These are phyloP conservation scores for Toxicodendron radicans DNA, from an alignment of 345 rosid species.

Conservation along the genomic window DNA sequence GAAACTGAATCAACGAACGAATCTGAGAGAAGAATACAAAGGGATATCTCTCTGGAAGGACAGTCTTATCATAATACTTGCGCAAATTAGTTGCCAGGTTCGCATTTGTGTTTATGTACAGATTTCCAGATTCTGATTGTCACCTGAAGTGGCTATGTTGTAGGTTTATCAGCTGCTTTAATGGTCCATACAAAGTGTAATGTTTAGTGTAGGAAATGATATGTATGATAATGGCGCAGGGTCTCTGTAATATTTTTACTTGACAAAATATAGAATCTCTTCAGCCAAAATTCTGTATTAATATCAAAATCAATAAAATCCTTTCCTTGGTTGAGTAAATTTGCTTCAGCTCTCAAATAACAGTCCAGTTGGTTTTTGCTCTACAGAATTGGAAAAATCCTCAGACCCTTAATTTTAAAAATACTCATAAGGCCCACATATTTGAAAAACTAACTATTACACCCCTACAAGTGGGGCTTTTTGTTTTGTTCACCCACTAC, in stretches of 20 bases:
- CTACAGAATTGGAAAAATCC: neutral
- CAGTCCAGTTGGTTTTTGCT: neutral
- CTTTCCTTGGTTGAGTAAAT: neutral
- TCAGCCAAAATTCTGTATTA: too few species aligned
- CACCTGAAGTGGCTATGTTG: neutral
- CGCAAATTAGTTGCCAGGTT: constrained; percentile 11
- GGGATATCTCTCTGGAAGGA: constrained; percentile 20
- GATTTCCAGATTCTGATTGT: neutral
- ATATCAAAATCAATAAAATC: neutral
- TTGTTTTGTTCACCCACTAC: too few species aligned
- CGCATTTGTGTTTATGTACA: neutral
- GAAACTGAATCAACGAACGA: constrained; percentile 20
- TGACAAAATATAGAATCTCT: neutral
- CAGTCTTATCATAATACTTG: constrained; percentile 10
- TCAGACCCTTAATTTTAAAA: too few species aligned
- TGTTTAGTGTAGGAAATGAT: neutral
- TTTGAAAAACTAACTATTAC: too few species aligned
- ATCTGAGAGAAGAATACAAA: constrained; percentile 21
- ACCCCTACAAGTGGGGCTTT: too few species aligned
- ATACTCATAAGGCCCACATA: too few species aligned
- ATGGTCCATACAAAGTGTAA: neutral
- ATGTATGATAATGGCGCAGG: neutral
- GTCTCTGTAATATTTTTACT: neutral
- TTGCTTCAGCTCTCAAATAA: neutral
- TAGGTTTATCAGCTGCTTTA: neutral